phyloP scores from a whole-genome alignment of 139 green algal species.

The Micractinium sp. region DNA sequence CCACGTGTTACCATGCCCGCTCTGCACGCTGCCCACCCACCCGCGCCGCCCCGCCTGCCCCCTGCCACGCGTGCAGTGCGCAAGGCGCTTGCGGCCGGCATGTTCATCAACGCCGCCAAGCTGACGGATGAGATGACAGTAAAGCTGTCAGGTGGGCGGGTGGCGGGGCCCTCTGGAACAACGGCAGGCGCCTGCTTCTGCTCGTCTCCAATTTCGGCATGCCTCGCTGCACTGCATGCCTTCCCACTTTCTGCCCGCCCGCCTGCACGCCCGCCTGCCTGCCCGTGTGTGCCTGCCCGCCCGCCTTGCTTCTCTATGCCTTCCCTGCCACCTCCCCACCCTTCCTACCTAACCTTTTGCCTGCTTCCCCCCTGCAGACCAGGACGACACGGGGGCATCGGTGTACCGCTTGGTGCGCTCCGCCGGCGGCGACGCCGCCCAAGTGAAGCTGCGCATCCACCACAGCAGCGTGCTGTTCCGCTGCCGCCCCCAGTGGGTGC shows the following conservation, averaged over 20 bases:
- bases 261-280: too few species aligned
- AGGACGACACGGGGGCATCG: conserved; percentile 72
- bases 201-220: too few species aligned
- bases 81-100: conserved; percentile 92
- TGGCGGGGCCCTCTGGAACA: neutral
- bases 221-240: too few species aligned
- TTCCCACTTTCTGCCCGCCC: too few species aligned
- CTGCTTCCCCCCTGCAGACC: conserved; percentile 13
- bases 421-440: conserved; percentile 56
- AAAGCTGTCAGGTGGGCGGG: conserved; percentile 56
- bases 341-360: conserved; percentile 71
- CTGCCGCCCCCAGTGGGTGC: conserved; percentile 60
- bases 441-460: conserved; percentile 65
- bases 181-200: too few species aligned
- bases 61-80: conserved; percentile 59
- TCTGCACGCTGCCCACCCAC: too few species aligned
- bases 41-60: neutral
- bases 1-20: too few species aligned
- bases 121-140: conserved; percentile 91
- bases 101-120: conserved; percentile 96
- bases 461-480: conserved; percentile 66
- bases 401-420: conserved; percentile 94
- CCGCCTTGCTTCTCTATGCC: too few species aligned
- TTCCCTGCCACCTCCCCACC: neutral
- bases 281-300: too few species aligned